These are phyloP conservation scores for Diaporthe australafricana DNA, from an alignment of 2,329 filamentous ascomycete species.

Conservation along the genomic window DNA sequence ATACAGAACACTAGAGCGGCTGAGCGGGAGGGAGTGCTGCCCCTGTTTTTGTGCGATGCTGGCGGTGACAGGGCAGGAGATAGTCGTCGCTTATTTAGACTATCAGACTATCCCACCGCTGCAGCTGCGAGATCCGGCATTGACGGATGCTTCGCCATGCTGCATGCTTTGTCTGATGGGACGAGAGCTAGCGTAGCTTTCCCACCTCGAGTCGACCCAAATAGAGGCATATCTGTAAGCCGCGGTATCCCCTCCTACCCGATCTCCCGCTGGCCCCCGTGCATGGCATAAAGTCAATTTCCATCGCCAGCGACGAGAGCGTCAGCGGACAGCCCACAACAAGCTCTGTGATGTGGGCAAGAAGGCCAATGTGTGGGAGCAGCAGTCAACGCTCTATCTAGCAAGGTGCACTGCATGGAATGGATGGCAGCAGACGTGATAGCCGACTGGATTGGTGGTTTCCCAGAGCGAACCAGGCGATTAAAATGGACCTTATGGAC, in stretches of 20 bases:
- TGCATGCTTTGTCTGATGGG: conserved; percentile 8
- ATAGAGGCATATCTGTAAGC: no score
- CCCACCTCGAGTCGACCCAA: neutral
- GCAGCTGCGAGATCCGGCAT: neutral
- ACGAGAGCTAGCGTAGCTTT: neutral
- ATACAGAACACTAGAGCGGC: no score
- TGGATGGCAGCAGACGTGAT: conserved; percentile 23
- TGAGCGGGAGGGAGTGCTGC: neutral
- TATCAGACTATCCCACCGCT: neutral
- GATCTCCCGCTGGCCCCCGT: neutral
- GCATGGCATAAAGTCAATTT: conserved; percentile 3
- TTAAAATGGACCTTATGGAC: neutral
- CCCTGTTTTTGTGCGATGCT: conserved; percentile 17
- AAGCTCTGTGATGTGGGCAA: neutral
- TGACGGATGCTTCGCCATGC: conserved; percentile 7
- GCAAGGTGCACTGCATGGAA: conserved; percentile 14
- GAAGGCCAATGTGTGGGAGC: neutral
- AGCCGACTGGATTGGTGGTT: conserved; percentile 21
- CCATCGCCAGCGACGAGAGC: neutral
- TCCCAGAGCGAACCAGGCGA: conserved; percentile 22
- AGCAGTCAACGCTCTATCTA: neutral
- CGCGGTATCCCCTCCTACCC: no score
- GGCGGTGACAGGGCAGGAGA: neutral
- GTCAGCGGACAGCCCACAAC: neutral
- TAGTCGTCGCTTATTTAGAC: neutral